Base-by-base conservation (phyloP, 2,329 filamentous ascomycete genomes). In the Neonectria magnoliae region DNA sequence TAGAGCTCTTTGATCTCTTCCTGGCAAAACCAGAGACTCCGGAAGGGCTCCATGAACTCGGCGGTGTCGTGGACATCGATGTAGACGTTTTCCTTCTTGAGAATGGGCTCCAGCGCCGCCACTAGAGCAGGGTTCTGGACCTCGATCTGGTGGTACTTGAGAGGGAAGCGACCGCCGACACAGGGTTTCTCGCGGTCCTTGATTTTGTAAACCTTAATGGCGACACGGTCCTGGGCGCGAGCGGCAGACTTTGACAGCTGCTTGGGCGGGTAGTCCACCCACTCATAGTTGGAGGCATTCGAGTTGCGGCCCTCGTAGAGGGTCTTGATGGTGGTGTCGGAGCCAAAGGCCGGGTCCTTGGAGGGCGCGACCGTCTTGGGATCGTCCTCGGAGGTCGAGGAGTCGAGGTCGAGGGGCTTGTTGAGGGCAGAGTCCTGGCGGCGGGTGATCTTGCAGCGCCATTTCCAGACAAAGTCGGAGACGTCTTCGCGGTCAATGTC, bases 201-300 rank as follows among this genome's bases (percentile, higher is more conserved):
- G 75, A 81, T 68, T 76, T 83, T 84, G 80, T 77, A 84, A 20
- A 83, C 73, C 64, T 79, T 81, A 75, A 85, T 81, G 62, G 82
- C 81, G 14, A 80, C 77, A 4, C 78, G 76, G 52, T 80, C 78
- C 47, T 83, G 76, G 7, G 72, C 76, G 44, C 75, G 75, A 51
- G 75, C 71, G 3, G 72, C 75, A 25, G 75, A 74, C 60, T 81
- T 82, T 72, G 77, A 81, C 58, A 81, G 71, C 72, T 82, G 79
- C 64, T 77, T 79, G 38, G 81, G 81, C 3, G 82, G 81, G 56
- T 78, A 79, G 61, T 80, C 76, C 33, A 79, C 77, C 81, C 80
- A 83, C 56, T 80, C 73, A 59, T 72, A 80, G 44, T 65, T 31
- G 11, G 41, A 14, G 1, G 64, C 55, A 10, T 57, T 57, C 8